Evolutionary conservation across 805 yeast species (phyloP), one percentile per base, ranked within the genome.

Genomic region (Candida odintsovae): DNA sequence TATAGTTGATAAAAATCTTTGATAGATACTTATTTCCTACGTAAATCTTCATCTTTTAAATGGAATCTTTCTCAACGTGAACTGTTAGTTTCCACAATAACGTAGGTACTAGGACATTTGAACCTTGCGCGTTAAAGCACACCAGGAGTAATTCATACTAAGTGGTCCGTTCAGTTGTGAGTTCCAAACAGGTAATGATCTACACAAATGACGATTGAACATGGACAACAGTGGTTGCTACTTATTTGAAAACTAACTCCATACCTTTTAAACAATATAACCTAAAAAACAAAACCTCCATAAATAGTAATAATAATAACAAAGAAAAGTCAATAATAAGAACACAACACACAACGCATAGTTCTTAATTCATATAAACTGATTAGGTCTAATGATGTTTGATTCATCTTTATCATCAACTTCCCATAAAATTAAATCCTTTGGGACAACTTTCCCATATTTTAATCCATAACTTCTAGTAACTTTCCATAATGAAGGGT

Each of bases 401-500:
- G 37, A 28, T 3, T 39, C 44, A 6, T 22, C 15, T 15, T 22
- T 39, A 43, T 49, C 52, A 40, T 49, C 50, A 37, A 49, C 38
- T 28, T 49, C 38, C 52, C 52, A 49, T 25, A 44, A 35, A 8
- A 49, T 49, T 9, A 49, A 19, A n/a, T 44, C 38, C 33, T 43
- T 29, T 8, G 52, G 52, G n/a, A 49, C 47, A 33, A 49, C 31
- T 23, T 41, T 39, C 2, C 49, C 49, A 36, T 46, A 49, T 19
- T 46, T 46, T 13, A 40, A 38, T 10, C 46, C 52, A 42, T 49
- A 49, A 4, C 40, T 38, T 33, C 43, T 43, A 4, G 52, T 46
- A 6, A 49, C 22, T 12, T 46, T 46, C 52, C 52, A 49, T 15
- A 43, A 42, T 10, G 38, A 38, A 5, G 52, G 52, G 20, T 44